These are phyloP conservation scores for Podosphaera fusca DNA, from an alignment of 2,329 filamentous ascomycete species.

Conservation along the genomic window DNA sequence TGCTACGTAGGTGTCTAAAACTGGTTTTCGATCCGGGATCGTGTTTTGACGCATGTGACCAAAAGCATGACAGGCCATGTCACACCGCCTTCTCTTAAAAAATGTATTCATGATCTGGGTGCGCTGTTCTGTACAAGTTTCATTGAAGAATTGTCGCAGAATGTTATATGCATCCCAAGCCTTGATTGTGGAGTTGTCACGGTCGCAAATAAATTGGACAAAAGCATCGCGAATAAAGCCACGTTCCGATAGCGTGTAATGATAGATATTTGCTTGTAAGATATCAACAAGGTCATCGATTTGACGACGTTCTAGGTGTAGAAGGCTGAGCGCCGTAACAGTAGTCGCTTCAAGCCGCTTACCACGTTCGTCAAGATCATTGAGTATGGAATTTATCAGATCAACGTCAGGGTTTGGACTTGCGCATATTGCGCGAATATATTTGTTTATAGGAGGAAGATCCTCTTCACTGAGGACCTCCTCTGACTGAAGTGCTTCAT, in stretches of 20 bases:
- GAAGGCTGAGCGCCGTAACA: slow-evolving; percentile 45
- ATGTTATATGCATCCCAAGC: slow-evolving; percentile 44
- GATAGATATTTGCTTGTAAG: slow-evolving; percentile 49
- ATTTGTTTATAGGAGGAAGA: slow-evolving; percentile 41
- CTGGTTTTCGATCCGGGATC: slow-evolving; percentile 39
- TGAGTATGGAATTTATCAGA: slow-evolving; percentile 47
- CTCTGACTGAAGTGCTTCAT: slow-evolving; percentile 34
- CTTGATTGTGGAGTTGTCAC: slow-evolving; percentile 34
- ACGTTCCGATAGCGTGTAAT: slow-evolving; percentile 48
- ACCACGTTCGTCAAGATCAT: slow-evolving; percentile 47
- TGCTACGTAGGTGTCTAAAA: slow-evolving; percentile 48
- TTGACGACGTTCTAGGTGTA: slow-evolving; percentile 56
- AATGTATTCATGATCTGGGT: slow-evolving; percentile 60
- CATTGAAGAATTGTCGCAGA: slow-evolving; percentile 39
- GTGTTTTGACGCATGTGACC: slow-evolving; percentile 76
- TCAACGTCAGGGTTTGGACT: slow-evolving; percentile 39
- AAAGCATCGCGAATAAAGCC: slow-evolving; percentile 41
- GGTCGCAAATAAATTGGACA: slow-evolving; percentile 42
- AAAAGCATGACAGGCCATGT: slow-evolving; percentile 73
- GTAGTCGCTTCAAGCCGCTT: slow-evolving; percentile 51
- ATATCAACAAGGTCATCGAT: slow-evolving; percentile 61
- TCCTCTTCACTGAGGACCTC: slow-evolving; percentile 32
- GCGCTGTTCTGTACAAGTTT: slow-evolving; percentile 40
- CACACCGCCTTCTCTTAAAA: slow-evolving; percentile 51
- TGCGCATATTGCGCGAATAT: slow-evolving; percentile 45